Base-by-base conservation (phyloP, 331 rosid species). In the Stylosanthes scabra region DNA sequence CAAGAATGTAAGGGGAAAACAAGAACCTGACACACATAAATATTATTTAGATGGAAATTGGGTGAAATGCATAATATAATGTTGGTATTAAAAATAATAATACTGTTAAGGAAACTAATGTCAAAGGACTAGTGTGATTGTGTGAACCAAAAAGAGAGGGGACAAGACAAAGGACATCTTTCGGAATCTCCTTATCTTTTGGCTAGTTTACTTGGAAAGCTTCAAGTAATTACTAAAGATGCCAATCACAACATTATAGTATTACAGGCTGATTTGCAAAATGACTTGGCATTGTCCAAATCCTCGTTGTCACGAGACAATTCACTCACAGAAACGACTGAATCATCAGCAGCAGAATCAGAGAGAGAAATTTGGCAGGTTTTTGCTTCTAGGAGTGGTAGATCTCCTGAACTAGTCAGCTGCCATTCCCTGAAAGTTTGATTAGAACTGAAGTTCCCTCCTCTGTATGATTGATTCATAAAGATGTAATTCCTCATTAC, bases 171-270 rank as follows among this genome's bases (percentile, higher is more conserved):
- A n/a, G n/a, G n/a, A n/a, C n/a, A n/a, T n/a, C n/a, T n/a, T 70
- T 82, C 91, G 34, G 93, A 88, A 40, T 88, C 93, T 78, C 93
- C 93, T 12, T 90, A 84, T 83, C 72, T 90, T 59, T 87, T 90
- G 59, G 89, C 93, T 54, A 83, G 93, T 71, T 78, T 84, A 64
- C 90, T 60, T 58, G 88, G 90, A 57, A 88, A 81, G 83, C 93
- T 90, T 55, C 93, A 82, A 52, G 84, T 90, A 59, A 79, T 90
- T 70, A 83, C 96, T 28, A 90, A 79, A 82, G 90, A 84, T 77
- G 81, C 74, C 59, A 83, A 81, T 80, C 87, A 81, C 72, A 81
- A 82, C 66, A 84, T 90, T 9, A 37, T 84, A 25, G 76, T 88
- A 14, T 40, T 86, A 77, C 86, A 78, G 51, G 89, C 88, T 42